Percentiles rank a stretch among this genome's conserved stretches.
Evolutionary conservation across 148 eudicot genomes (phyloP).

Genomic region (Mesembryanthemum crystallinum): DNA sequence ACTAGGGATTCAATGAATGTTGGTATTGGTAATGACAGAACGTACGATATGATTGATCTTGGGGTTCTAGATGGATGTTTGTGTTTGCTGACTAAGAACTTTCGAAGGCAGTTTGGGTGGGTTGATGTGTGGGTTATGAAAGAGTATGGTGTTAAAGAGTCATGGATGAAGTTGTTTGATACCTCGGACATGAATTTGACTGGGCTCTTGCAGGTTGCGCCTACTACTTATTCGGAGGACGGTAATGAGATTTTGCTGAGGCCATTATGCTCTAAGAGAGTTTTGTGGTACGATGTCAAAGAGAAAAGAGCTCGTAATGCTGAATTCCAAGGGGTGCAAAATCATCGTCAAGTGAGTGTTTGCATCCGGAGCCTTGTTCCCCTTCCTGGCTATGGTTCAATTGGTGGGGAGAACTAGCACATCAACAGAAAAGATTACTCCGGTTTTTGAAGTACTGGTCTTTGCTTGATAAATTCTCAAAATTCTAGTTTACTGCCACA

Average conservation of each 20-base stretch:
- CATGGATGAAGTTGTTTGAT: constrained; percentile 13
- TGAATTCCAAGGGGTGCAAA: too few relatives aligned
- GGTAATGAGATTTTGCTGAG: constrained; percentile 7
- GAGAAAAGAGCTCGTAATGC: too few relatives aligned
- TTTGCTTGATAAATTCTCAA: too few relatives aligned
- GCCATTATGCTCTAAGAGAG: neutral
- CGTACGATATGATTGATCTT: constrained; percentile 6
- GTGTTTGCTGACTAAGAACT: constrained; percentile 2
- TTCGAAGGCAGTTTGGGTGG: neutral
- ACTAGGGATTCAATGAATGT: neutral
- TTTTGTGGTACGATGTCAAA: too few relatives aligned
- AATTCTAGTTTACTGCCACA: too few relatives aligned
- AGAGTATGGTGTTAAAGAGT: constrained; percentile 1
- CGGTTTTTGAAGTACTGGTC: too few relatives aligned
- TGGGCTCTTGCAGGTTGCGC: neutral
- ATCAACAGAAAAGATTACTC: too few relatives aligned
- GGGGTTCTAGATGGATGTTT: constrained; percentile 2
- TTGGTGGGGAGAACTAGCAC: too few relatives aligned
- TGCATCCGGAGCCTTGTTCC: too few relatives aligned
- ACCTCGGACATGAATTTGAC: neutral
- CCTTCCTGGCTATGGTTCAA: too few relatives aligned
- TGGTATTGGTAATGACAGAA: neutral
- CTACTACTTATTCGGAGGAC: neutral
- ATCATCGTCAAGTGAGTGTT: too few relatives aligned
- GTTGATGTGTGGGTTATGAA: constrained; percentile 18